Evolutionary conservation across 139 green algal genomes (phyloP).

Genomic region (Micromonas commoda): DNA sequence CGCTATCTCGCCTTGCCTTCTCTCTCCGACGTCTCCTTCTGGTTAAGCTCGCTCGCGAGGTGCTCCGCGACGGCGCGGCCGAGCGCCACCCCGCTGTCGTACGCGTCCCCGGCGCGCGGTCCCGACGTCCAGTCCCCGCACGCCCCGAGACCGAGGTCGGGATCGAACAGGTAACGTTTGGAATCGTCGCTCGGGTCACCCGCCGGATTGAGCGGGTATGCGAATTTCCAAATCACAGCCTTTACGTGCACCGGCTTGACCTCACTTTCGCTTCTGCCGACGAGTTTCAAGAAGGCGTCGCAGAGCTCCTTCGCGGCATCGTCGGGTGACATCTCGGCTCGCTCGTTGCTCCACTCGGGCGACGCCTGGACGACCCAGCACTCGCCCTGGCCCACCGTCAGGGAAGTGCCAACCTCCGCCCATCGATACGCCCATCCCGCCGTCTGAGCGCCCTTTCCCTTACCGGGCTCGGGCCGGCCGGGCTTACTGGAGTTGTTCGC

Average conservation of each 20-base stretch:
- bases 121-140: constrained; percentile 6
- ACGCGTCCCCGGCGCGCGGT: neutral
- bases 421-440: neutral
- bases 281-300: neutral
- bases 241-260: neutral
- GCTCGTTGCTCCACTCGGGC: neutral
- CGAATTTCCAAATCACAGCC: neutral
- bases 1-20: too few relatives aligned
- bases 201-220: neutral
- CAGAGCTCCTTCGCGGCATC: neutral
- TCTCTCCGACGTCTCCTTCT: too few relatives aligned
- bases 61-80: neutral
- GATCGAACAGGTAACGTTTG: neutral
- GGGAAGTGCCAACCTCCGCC: neutral
- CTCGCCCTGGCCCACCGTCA: neutral
- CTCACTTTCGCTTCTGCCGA: neutral
- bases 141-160: neutral
- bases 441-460: neutral
- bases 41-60: too few relatives aligned
- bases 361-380: constrained; percentile 11
- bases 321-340: neutral
- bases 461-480: neutral
- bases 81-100: neutral
- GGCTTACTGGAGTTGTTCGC: constrained; percentile 7
- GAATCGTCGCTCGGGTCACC: too few relatives aligned